Evolutionary conservation across 2,329 filamentous ascomycete genomes (phyloP), one percentile per base, ranked within the genome.

Genomic region (Penicillium freii): DNA sequence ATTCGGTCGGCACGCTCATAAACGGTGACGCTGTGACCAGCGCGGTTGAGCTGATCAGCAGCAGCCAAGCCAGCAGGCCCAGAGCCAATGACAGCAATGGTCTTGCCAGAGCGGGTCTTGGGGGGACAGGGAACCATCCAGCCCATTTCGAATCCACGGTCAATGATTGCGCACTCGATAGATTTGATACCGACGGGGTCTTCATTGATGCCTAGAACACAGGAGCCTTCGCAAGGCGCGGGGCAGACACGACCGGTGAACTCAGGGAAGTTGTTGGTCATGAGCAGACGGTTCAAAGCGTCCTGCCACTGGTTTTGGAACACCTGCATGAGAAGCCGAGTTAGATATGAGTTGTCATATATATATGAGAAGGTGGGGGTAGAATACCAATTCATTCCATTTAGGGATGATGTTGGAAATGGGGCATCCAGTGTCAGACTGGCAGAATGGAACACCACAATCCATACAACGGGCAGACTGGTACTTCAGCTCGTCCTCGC

Each of bases 231-330:
- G 69, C 93, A 97, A 76, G 93, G 93, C 70, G 93, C 93, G 58
- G 93, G 93, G 77, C 93, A 97, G 58, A 97, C 93, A 80, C 93
- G 92, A 56, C 93, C 93, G 67, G 93, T 97, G 76, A 97, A 97
- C 73, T 97, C 93, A 4, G 93, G 93, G 83, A 97, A 97, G 79
- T 97, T 97, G 81, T 97, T 97, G 64, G 93, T 97, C 89, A 95
- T 93, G 53, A 97, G 81, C 11, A 97, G 83, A 58, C 91, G 86
- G 77, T 96, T 93, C 4, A 97, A 85, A 25, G 93, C 93, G 76
- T 97, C 92, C 66, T 87, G 85, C 93, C 23, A 23, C 23, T 23
- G 23, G 23, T 23, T 23, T 23, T 23, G 23, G 23, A 23, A 23
- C 23, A 23, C 23, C 23, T 23, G 23, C 23, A 23, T 23, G 23